Evolutionary conservation across 495 filamentous ascomycete genomes (phyloP), one percentile per base, ranked within the genome.

Genomic region (Bacidia rubella): DNA sequence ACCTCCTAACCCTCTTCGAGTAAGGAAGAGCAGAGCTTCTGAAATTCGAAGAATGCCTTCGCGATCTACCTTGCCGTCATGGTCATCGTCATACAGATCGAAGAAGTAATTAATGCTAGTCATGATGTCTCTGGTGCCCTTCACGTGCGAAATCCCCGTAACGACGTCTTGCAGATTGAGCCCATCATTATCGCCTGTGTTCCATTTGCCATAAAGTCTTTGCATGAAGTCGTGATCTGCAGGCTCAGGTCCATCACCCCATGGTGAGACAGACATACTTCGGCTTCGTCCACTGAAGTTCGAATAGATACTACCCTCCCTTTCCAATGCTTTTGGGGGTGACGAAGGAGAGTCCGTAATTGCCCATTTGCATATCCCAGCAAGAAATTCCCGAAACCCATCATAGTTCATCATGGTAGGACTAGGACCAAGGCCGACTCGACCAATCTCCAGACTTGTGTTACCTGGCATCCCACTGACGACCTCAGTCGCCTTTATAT

Each of bases 51-150:
- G 69, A 52, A 98, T 97, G 17, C 92, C 92, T 66, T 98, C 92
- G 2, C 93, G 81, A 66, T 98, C 92, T n/a, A 98, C 89, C 56
- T 79, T 85, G 5, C 93, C 92, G 65, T 93, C 86, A 1, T 82
- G 79, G 62, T 86, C 82, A 58, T 98, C 90, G 64, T 97, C 93
- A 62, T 97, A 95, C 0, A 98, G 77, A 62, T 95, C 82, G 59
- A 97, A 98, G 68, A 97, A 98, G 64, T 96, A 97, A 46, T 80
- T 88, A 62, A 98, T 97, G 55, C 82, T 89, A 27, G 86, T 85
- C 90, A 97, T 95, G 57, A 98, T 94, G 65, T 97, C 92, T 39
- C 81, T 80, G 22, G 84, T 86, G 5, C 93, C 90, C 65, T 94
- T 95, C 49, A 98, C 82, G 32, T 83, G 79, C 2, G 92, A 88